Base-by-base conservation (phyloP, 2,329 filamentous ascomycete species). In the Scytalidium sp. region DNA sequence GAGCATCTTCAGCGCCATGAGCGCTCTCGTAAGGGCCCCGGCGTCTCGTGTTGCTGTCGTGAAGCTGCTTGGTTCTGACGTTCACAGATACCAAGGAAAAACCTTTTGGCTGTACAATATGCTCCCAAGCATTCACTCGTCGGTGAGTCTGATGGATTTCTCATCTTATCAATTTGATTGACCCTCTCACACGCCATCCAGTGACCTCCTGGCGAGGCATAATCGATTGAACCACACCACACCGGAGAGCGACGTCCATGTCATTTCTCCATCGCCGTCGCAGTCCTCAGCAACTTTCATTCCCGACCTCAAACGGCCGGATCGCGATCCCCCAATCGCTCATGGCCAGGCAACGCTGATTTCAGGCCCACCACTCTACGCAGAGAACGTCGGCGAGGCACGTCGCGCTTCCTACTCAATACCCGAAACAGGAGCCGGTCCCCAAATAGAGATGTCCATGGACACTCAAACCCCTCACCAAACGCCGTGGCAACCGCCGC, bases 1-100 rank as follows among this genome's bases (percentile, higher is more conserved):
- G 66, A 69, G 23, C 65, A 69, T 43, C 46, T 66, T 19, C 47
- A 61, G 17, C 60, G 66, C 13, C 66, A 68, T 51, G 60, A 67
- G 27, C 57, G 61, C 19, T 43, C 15, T 47, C 32, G 32, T 36
- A 36, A 36, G 32, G 13, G 17, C 32, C 13, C 17, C 32, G 15
- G 11, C 32, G 4, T 36, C 32, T 5, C 15, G n/a, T n/a, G 5
- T n/a, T n/a, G 11, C 15, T n/a, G 8, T n/a, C 5, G 17, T n/a
- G 17, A 36, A 10, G 5, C 15, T n/a, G 7, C 25, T 36, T n/a
- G 11, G 11, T n/a, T 36, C 15, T 36, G 32, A 36, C 41, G 46
- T 20, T 22, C 27, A 40, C 46, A 70, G 66, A 68, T 50, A 69
- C 65, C 6, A 57, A 58, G 17, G 66, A 69, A 44, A 63, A 58